phyloP scores from a whole-genome alignment of 2,329 filamentous ascomycete genomes.

The Aspergillus sp. region DNA sequence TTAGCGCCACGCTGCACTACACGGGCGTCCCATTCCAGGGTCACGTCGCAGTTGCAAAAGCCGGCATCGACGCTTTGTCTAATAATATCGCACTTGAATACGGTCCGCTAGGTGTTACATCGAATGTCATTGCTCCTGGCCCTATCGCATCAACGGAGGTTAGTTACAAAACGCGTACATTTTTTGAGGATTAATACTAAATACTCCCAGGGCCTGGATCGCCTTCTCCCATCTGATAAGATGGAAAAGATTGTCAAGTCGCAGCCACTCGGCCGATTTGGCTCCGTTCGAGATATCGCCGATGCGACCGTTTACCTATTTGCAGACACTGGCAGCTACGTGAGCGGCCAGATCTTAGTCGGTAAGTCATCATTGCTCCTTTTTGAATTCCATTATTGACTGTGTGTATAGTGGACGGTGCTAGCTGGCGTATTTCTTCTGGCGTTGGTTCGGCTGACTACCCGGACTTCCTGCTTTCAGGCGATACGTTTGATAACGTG shows the following conservation, averaged over 20 bases:
- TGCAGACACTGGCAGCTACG: slow-evolving; percentile 78
- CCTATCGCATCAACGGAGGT: slow-evolving; percentile 79
- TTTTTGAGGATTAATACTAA: slow-evolving; percentile 3
- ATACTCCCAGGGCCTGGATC: slow-evolving; percentile 59
- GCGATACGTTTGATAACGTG: slow-evolving; percentile 56
- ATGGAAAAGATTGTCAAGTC: slow-evolving; percentile 47
- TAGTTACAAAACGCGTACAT: background rate
- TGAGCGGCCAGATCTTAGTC: slow-evolving; percentile 80
- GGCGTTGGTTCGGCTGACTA: slow-evolving; percentile 45
- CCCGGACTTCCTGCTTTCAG: slow-evolving; percentile 60
- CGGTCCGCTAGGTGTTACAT: slow-evolving; percentile 80
- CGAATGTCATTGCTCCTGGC: slow-evolving; percentile 86
- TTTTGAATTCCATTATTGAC: background rate
- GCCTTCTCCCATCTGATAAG: slow-evolving; percentile 57
- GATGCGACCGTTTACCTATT: slow-evolving; percentile 91
- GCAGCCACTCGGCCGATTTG: slow-evolving; percentile 74
- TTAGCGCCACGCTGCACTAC: slow-evolving; percentile 91
- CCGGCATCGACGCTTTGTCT: slow-evolving; percentile 82
- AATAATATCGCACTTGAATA: slow-evolving; percentile 82
- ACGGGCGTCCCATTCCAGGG: slow-evolving; percentile 80
- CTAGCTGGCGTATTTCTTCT: slow-evolving; percentile 41
- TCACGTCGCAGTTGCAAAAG: slow-evolving; percentile 90
- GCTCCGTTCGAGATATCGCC: slow-evolving; percentile 81
- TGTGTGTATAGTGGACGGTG: slow-evolving; percentile 37
- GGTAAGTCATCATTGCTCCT: slow-evolving; percentile 32